Base-by-base conservation (phyloP, 2,329 filamentous ascomycete genomes). In the Neurospora sp. region DNA sequence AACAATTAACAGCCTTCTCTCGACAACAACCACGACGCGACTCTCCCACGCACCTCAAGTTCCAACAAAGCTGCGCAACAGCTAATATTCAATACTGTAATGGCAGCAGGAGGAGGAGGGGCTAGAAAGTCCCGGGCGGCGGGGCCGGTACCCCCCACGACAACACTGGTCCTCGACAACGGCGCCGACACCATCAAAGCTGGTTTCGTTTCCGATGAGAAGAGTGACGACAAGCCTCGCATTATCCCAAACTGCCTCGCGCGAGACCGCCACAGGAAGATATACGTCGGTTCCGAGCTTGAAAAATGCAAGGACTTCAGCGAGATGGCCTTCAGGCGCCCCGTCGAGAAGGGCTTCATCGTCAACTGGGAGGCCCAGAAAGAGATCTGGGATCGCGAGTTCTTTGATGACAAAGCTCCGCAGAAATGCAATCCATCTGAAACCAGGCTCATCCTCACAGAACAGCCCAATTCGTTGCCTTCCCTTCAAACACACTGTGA, bases 311-410 rank as follows among this genome's bases (percentile, higher is more conserved):
- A 86, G 73, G 95, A 99, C 77, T 97, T 93, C 82, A 93, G 93
- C 73, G 95, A 97, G 79, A 88, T 96, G 23, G 86, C 88, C 9
- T 97, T 97, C 76, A 88, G 95, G 1, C 85, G 95, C 0, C 96
- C 96, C 0, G 92, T 98, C 1, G 96, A 99, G 80, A 96, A 94
- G 80, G 96, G 96, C 8, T 98, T 92, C 77, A 85, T 98, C 67
- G 94, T 98, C 72, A 97, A 95, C 78, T 99, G 96, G 96, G 96
- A 99, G 80, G 90, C 91, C 0, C 89, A 99, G 82, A 95, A 93
- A 80, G 94, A 96, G 77, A 93, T 99, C 68, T 99, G 96, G 96
- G 93, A 97, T 76, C 89, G 90, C 75, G 90, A 94, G 71, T 92
- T 98, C 77, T 90, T 97, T 75, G 89, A 91, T 74, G 83, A 86